Base-by-base conservation (phyloP, 108 stramenopile genomes). In the Stephanodiscus minutulus region DNA sequence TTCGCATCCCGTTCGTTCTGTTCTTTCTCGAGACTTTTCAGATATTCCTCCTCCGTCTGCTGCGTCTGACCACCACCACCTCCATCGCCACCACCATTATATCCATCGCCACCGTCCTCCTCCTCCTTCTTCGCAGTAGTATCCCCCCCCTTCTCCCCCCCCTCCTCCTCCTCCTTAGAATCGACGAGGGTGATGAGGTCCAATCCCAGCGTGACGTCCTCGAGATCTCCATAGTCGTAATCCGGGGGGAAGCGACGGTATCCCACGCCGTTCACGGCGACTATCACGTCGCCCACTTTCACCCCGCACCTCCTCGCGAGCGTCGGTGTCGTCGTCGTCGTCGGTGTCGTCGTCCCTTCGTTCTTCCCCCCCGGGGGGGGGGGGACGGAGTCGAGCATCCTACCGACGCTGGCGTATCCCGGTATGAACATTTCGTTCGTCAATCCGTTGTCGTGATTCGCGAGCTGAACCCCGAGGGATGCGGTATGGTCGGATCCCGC, bases 181-280 rank as follows among this genome's bases (percentile, higher is more conserved):
- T n/a, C 4, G 64, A 43, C 35, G 31, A 71, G 57, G 20, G 50
- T 43, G 17, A 79, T 79, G 60, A 70, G 50, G 35, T 79, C 74
- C n/a, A 65, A 7, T 28, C 70, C 74, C 18, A 59, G 61, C 0
- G 83, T 86, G 13, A 91, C 66, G 61, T 89, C 82, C 35, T 64
- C 44, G 89, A 64, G 27, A 87, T 79, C 12, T 55, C 86, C 88
- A 2, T 87, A 75, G 13, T 61, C 50, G 53, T 81, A 91, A 76
- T 93, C 88, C 0, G 92, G 88, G 3, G 89, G 83, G 72, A 91
- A 91, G 44, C 92, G 64, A 36, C 92, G 89, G 67, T 81, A 93
- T 9, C 89, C 89, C 43, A 83, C 47, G 10, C 83, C 85, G 71
- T 85, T 91, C 37, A 93, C 85, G 6, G 89, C 92, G 7, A 91